phyloP scores from a whole-genome alignment of 441 rosid genomes.

The Erysimum cheiri region DNA sequence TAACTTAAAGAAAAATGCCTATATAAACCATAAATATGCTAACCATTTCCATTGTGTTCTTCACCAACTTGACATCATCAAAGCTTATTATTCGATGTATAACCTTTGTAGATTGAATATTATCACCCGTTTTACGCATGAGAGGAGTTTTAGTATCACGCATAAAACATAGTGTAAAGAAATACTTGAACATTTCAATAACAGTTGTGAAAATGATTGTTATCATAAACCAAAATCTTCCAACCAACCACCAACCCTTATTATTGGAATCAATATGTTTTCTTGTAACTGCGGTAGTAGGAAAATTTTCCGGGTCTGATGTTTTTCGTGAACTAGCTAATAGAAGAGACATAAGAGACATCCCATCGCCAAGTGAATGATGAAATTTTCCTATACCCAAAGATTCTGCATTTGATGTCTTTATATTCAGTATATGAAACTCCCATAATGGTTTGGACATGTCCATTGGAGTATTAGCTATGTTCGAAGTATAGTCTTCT shows the following conservation, averaged over 20 bases:
- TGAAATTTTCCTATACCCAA: conserved; percentile 44
- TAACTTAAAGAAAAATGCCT: neutral
- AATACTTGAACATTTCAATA: conserved; percentile 30
- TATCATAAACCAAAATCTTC: conserved; percentile 33
- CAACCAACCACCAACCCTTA: conserved; percentile 7
- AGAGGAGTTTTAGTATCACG: conserved; percentile 49
- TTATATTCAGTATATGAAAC: conserved; percentile 49
- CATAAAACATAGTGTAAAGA: conserved; percentile 42
- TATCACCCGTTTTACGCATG: conserved; percentile 27
- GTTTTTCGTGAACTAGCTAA: conserved; percentile 47
- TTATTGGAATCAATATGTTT: neutral
- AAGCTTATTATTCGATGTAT: conserved; percentile 41
- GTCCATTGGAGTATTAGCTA: conserved; percentile 46
- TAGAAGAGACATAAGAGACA: conserved; percentile 57
- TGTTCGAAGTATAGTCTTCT: conserved; percentile 47
- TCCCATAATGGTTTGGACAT: conserved; percentile 54
- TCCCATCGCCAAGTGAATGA: conserved; percentile 53
- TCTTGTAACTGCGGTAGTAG: conserved; percentile 33
- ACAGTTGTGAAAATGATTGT: conserved; percentile 39
- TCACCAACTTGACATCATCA: conserved; percentile 48
- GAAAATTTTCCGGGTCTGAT: conserved; percentile 46
- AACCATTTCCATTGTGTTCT: conserved; percentile 46
- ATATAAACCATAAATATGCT: neutral
- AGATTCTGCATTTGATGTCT: conserved; percentile 49
- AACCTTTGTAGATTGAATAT: conserved; percentile 35